Conservation (phyloP, 2,329 filamentous ascomycete species). For the Pseudogymnoascus destructans region DNA sequence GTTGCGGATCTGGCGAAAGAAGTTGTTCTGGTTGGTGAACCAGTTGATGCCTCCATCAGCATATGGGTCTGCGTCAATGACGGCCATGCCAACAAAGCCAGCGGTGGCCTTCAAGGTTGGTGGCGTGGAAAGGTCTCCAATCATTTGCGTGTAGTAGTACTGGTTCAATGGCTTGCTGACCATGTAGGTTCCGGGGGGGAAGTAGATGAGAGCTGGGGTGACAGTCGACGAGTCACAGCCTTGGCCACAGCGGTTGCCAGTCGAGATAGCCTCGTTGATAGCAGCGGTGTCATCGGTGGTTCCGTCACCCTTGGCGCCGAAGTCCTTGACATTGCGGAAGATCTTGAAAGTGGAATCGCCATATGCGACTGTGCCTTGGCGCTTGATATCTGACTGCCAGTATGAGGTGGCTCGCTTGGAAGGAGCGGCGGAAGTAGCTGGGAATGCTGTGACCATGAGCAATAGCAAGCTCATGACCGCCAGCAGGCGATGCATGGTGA, state of each 20-base stretch:
- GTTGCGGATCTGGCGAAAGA: constrained; percentile 73
- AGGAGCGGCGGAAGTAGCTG: neutral
- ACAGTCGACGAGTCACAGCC: constrained; percentile 74
- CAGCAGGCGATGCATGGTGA: neutral
- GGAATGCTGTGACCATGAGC: neutral
- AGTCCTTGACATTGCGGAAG: constrained; percentile 67
- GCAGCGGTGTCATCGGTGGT: constrained; percentile 67
- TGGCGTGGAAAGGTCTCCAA: constrained; percentile 62
- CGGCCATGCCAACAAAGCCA: constrained; percentile 68
- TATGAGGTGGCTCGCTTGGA: constrained; percentile 13
- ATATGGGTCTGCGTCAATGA: constrained; percentile 85
- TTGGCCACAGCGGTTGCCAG: constrained; percentile 66
- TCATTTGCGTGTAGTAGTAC: constrained; percentile 86
- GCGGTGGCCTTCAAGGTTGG: constrained; percentile 64
- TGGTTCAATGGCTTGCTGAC: constrained; percentile 69
- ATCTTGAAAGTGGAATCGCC: constrained; percentile 48
- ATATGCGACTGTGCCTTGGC: constrained; percentile 25
- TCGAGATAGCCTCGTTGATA: constrained; percentile 71
- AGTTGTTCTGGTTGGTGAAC: constrained; percentile 72
- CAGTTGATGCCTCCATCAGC: constrained; percentile 53
- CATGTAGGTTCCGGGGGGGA: constrained; percentile 75
- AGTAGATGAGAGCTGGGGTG: constrained; percentile 81
- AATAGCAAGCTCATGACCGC: constrained; percentile 2
- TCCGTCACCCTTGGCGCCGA: constrained; percentile 55
- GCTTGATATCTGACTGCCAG: constrained; percentile 24